Percentiles rank a stretch among this genome's conserved stretches.
Evolutionary conservation across 2,329 filamentous ascomycete species (phyloP).

Genomic region (Xylaria sp.): DNA sequence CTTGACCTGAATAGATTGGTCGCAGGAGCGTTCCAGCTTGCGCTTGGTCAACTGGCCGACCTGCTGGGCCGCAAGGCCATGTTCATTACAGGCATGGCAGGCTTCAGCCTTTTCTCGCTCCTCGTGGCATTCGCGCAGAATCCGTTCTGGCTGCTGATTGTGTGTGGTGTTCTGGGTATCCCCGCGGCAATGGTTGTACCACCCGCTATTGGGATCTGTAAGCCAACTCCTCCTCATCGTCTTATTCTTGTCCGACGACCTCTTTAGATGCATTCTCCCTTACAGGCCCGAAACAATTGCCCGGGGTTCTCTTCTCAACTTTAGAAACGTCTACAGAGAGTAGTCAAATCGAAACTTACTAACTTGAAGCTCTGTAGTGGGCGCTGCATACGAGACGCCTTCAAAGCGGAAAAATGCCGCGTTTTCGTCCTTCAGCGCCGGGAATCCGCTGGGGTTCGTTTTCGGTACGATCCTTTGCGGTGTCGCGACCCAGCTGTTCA

Average conservation of each 20-base stretch:
- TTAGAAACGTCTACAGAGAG: background rate
- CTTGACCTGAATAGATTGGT: conserved; percentile 58
- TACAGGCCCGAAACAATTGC: background rate
- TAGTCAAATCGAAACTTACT: background rate
- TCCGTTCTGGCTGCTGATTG: conserved; percentile 68
- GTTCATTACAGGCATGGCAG: conserved; percentile 68
- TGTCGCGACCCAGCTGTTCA: conserved; percentile 68
- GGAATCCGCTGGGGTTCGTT: conserved; percentile 53
- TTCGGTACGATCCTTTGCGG: conserved; percentile 68
- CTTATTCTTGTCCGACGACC: background rate
- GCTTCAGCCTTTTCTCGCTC: conserved; percentile 67
- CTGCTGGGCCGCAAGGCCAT: conserved; percentile 71
- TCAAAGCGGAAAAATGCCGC: conserved; percentile 52
- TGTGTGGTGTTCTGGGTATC: conserved; percentile 73
- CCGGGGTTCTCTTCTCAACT: too few species aligned
- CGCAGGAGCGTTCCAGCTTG: conserved; percentile 72
- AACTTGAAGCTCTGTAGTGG: conserved; percentile 52
- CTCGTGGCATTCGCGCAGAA: conserved; percentile 69
- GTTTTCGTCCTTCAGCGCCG: conserved; percentile 50
- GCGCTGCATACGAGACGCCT: conserved; percentile 71
- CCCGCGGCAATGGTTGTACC: conserved; percentile 71
- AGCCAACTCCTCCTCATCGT: background rate
- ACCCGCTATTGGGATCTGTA: conserved; percentile 68
- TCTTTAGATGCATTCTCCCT: background rate
- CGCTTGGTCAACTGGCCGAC: conserved; percentile 74